A percentile compares a stretch with the other conserved stretches of the same genome.
Evolutionary conservation across 164 flowering plant genomes (phyloP).

Genomic region (Warburgia ugandensis): DNA sequence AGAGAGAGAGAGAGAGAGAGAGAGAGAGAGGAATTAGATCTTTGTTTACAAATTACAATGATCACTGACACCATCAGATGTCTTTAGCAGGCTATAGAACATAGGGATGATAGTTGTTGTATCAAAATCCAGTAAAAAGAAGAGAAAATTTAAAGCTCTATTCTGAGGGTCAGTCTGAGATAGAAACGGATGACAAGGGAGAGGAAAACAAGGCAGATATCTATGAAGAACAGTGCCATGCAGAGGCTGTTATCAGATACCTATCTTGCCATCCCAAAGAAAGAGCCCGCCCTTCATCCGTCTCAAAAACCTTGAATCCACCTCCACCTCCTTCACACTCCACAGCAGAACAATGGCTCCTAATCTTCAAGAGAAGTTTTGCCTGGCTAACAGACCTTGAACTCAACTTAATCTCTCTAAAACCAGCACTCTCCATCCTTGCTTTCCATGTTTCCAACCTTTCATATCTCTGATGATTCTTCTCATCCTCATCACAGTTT

Average conservation of each 20-base stretch:
- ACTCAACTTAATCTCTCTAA: slow-evolving; percentile 39
- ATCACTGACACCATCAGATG: too few relatives aligned
- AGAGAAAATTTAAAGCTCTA: too few relatives aligned
- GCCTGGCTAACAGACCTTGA: slow-evolving; percentile 59
- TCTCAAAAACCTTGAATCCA: slow-evolving; percentile 59
- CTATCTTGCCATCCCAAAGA: slow-evolving; percentile 75
- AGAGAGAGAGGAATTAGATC: too few relatives aligned
- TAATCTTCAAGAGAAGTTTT: slow-evolving; percentile 55
- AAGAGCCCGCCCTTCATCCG: slow-evolving; percentile 50
- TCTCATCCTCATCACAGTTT: slow-evolving; percentile 29
- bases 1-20: too few relatives aligned
- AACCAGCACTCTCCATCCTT: slow-evolving; percentile 59
- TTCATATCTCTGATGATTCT: slow-evolving; percentile 25
- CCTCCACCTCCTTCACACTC: slow-evolving; percentile 32
- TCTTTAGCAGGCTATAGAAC: too few relatives aligned
- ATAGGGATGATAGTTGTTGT: too few relatives aligned
- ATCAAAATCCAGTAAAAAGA: too few relatives aligned
- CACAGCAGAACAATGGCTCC: slow-evolving; percentile 34
- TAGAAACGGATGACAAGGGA: too few relatives aligned
- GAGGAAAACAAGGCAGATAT: too few relatives aligned
- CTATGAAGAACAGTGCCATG: slow-evolving; percentile 57
- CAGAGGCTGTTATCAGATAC: slow-evolving; percentile 52
- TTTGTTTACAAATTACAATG: too few relatives aligned
- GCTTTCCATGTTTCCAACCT: slow-evolving; percentile 53
- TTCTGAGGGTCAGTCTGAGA: too few relatives aligned